Evolutionary conservation across 768 basidiomycete genomes (phyloP), one percentile per base, ranked within the genome.

Genomic region (Macrocybe gigantea): DNA sequence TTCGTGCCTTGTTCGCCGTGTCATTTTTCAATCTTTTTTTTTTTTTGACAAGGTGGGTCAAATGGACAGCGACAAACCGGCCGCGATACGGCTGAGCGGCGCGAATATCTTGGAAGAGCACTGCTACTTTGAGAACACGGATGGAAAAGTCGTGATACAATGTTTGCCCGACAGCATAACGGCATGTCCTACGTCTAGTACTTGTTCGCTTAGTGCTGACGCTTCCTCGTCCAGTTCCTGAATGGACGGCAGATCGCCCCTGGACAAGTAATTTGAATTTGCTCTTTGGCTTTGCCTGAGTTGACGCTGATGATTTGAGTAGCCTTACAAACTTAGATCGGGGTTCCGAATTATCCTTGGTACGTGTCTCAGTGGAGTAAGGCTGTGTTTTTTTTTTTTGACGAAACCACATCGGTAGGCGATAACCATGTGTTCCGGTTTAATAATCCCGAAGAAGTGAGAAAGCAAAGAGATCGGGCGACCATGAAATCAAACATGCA

Each of bases 391-490:
- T 52, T 49, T 42, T 14, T 49, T 47, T 41, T 44, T 31, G 8
- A 41, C 41, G 15, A 44, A 32, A 22, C 22, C 22, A 22, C 32
- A 44, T 44, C 35, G 32, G 32, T 51, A 91, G 90, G 95, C 46
- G 94, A 97, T 56, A 85, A 93, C 54, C 96, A 99, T 69, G 93
- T 98, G 48, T 99, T 99, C 66, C 82, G 96, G 12, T 98, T 96
- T 68, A 98, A 90, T 60, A 88, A 95, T 59, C 93, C 93, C 0
- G 91, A 93, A 64, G 91, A 93, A 65, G 93, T 94, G 52, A 88
- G 93, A 53, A 93, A 90, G 60, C 87, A 82, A 58, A 82, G 93
- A 38, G 88, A 94, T 65, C 83, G 89, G 37, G 86, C 85, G 2
- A 83, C 80, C 7, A 75, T 78, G 45, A 84, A 78, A 61, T 88